Evolutionary conservation across 176 grass and related monocot species (phyloP).

Genomic region (Typha latifolia): DNA sequence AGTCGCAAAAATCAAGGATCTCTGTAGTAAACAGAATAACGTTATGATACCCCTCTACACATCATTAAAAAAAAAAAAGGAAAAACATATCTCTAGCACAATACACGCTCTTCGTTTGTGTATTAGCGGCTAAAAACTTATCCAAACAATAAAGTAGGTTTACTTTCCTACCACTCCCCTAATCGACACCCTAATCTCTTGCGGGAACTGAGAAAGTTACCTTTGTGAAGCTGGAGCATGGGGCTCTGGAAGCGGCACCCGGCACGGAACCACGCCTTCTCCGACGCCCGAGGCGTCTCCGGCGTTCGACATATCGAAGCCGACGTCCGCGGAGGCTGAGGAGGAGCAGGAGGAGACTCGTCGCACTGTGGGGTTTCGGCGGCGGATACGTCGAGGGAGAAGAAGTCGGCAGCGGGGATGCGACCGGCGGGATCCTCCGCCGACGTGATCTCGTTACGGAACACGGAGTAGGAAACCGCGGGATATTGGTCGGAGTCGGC

Average conservation of each 20-base stretch:
- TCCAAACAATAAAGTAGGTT: neutral
- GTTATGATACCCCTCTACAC: neutral
- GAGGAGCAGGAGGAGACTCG: neutral
- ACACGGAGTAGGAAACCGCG: constrained; percentile 50
- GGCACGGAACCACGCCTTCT: constrained; percentile 65
- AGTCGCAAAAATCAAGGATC: constrained; percentile 85
- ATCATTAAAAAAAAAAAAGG: neutral
- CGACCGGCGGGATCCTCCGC: constrained; percentile 25
- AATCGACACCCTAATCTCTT: neutral
- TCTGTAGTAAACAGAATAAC: constrained; percentile 42
- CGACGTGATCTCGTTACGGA: constrained; percentile 73
- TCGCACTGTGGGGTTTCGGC: neutral
- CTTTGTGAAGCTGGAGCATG: constrained; percentile 98
- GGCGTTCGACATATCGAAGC: constrained; percentile 8
- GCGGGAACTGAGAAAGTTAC: constrained; percentile 18
- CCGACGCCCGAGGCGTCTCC: constrained; percentile 23
- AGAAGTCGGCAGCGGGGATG: constrained; percentile 54
- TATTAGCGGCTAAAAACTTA: no score
- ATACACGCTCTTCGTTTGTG: no score
- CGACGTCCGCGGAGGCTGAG: neutral
- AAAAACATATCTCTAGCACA: no score
- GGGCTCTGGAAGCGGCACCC: constrained; percentile 69
- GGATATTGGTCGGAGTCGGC: constrained; percentile 15
- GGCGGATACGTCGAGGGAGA: constrained; percentile 54
- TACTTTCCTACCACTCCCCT: neutral